Base-by-base conservation (phyloP, 1,139 yeast species). In the Blastobotrys niveus region DNA sequence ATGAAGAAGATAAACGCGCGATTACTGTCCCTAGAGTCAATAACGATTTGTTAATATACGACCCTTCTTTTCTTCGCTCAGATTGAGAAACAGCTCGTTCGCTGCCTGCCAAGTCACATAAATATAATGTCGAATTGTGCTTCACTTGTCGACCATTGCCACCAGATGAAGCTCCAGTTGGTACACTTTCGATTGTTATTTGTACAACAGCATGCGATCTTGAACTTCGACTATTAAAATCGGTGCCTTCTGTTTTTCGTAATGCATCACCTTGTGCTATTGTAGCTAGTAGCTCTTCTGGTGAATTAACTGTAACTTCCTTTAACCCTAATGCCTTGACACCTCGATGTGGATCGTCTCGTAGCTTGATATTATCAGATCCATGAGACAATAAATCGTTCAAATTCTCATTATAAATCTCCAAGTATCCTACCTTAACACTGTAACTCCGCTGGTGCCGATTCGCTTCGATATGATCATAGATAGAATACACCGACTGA, bases 41-140 rank as follows among this genome's bases (percentile, higher is more conserved):
- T 37, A 89, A 72, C 0, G 96, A 88, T 61, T 87, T 86, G 67
- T 91, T 91, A 59, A 91, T 91, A 60, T 74, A 89, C 0, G 96
- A 77, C 18, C 97, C 97, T 66, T 91, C 97, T 62, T 87, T 85
- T 48, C 96, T 71, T 56, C 97, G 74, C 56, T 82, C 96, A 0
- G 73, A 66, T 58, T 88, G 87, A 1, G 83, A 74, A 0, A 94
- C 82, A 0, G 96, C 97, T 46, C 86, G 74, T 64, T 91, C 98
- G 15, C 95, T 84, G 19, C 98, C 98, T 0, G 98, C 98, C 58
- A 91, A 73, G 65, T 91, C 98, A 70, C 97, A 91, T 47, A 91
- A 71, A 21, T 93, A 85, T 32, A 91, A 74, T 0, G 91, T 80
- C 29, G 91, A 75, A 27, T 47, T 47, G 34, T 72, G 70, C 69